Evolutionary conservation across 2,329 filamentous ascomycete species (phyloP).

Genomic region (Huntiella abstrusa): DNA sequence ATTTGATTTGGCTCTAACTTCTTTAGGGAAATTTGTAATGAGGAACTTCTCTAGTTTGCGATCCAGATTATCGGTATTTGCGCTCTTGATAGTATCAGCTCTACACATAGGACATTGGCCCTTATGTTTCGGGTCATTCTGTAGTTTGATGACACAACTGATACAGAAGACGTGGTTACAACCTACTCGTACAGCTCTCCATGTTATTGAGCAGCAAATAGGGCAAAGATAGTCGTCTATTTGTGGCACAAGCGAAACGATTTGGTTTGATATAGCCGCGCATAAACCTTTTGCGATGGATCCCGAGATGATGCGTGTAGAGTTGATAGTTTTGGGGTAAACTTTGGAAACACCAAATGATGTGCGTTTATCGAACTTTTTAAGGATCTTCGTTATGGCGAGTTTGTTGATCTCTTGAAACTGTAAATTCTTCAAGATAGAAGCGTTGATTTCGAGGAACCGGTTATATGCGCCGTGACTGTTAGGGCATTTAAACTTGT

Average conservation of each 20-base stretch:
- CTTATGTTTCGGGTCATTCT: conserved; percentile 31
- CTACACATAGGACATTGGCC: conserved; percentile 64
- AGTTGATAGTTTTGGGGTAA: conserved; percentile 40
- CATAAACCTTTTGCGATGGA: conserved; percentile 59
- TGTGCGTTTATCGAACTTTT: conserved; percentile 82
- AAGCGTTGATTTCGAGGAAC: conserved; percentile 55
- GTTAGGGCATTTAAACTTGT: conserved; percentile 44
- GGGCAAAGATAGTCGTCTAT: conserved; percentile 73
- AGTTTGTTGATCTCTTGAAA: conserved; percentile 71
- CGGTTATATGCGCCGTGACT: conserved; percentile 45
- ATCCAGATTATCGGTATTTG: conserved; percentile 46
- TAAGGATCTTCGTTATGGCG: conserved; percentile 67
- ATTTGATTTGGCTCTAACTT: conserved; percentile 46
- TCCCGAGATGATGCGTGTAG: conserved; percentile 42
- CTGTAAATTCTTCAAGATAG: conserved; percentile 59
- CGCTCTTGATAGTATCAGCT: conserved; percentile 48
- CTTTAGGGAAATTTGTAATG: conserved; percentile 55
- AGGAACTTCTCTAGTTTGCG: conserved; percentile 47
- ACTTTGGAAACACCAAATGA: conserved; percentile 47
- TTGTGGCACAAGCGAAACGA: conserved; percentile 58
- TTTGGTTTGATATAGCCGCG: conserved; percentile 50
- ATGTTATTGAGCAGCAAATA: conserved; percentile 62
- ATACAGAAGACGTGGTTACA: conserved; percentile 73
- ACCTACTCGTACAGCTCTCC: conserved; percentile 56
- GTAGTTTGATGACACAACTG: conserved; percentile 62